A percentile compares a stretch with the other conserved stretches of the same genome.
These are phyloP conservation scores for Cordyceps cateniannulata DNA, from an alignment of 2,329 filamentous ascomycete genomes.

Conservation along the genomic window DNA sequence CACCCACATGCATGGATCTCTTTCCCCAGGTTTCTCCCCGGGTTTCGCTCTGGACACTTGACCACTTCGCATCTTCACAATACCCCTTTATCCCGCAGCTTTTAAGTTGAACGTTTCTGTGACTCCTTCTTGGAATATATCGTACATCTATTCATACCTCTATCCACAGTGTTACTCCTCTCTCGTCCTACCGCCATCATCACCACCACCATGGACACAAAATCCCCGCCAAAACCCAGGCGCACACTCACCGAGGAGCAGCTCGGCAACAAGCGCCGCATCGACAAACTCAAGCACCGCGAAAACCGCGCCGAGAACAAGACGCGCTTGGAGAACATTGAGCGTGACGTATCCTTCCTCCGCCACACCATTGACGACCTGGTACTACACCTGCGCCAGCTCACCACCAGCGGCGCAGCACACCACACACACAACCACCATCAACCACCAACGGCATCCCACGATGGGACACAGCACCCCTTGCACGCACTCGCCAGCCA, in stretches of 20 bases:
- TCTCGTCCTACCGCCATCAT: neutral
- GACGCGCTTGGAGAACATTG: slow-evolving; percentile 21
- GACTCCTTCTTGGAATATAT: no score
- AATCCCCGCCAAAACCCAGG: neutral
- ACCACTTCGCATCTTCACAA: no score
- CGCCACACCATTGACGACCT: slow-evolving; percentile 18
- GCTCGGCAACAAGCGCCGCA: slow-evolving; percentile 21
- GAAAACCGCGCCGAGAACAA: slow-evolving; percentile 22
- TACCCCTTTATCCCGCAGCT: no score
- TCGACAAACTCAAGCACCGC: slow-evolving; percentile 21
- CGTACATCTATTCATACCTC: no score
- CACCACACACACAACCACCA: neutral
- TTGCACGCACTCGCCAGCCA: neutral
- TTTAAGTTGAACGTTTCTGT: no score
- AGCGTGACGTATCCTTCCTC: slow-evolving; percentile 20
- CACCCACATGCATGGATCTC: neutral
- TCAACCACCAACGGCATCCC: neutral
- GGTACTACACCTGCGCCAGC: slow-evolving; percentile 15
- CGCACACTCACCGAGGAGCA: slow-evolving; percentile 20
- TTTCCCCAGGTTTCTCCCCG: no score
- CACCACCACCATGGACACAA: neutral
- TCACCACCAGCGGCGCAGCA: neutral
- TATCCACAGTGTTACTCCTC: no score
- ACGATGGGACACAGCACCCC: neutral
- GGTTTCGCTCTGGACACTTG: no score